phyloP scores from a whole-genome alignment of 495 filamentous ascomycete species.

The Penicillium flavigenum region DNA sequence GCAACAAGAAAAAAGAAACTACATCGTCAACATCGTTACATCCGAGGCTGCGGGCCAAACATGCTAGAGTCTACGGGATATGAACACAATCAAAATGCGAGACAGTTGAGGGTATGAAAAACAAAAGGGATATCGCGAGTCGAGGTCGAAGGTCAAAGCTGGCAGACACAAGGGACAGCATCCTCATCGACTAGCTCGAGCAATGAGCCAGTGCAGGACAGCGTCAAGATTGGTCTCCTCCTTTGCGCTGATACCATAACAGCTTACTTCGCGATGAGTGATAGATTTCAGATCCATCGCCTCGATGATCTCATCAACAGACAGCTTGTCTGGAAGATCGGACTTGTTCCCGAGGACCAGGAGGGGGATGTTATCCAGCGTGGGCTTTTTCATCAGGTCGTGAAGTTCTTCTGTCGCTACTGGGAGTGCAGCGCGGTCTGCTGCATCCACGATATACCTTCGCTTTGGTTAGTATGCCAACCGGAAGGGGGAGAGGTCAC shows the following conservation, averaged over 20 bases:
- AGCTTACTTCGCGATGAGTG: slow-evolving; percentile 91
- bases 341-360: slow-evolving; percentile 98
- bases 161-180: background rate
- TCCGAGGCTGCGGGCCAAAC: slow-evolving; percentile 12
- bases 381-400: slow-evolving; percentile 78
- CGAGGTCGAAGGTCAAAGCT: background rate
- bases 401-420: slow-evolving; percentile 91
- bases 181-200: slow-evolving; percentile 61
- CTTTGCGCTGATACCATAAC: slow-evolving; percentile 97
- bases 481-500: background rate
- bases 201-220: slow-evolving; percentile 95
- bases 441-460: slow-evolving; percentile 92
- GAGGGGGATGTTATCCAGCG: slow-evolving; percentile 85
- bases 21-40: slow-evolving; percentile 12
- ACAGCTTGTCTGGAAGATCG: slow-evolving; percentile 81
- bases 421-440: slow-evolving; percentile 76
- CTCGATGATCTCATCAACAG: slow-evolving; percentile 93
- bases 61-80: slow-evolving; percentile 15
- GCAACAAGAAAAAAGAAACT: slow-evolving; percentile 3
- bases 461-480: slow-evolving; percentile 17
- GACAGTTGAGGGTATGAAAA: slow-evolving; percentile 1
- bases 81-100: slow-evolving; percentile 12
- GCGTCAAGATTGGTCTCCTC: slow-evolving; percentile 98
- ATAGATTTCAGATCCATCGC: slow-evolving; percentile 86
- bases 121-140: slow-evolving; percentile 8